Conservation (phyloP, 2,329 filamentous ascomycete genomes). For the Parafenestella ontariensis region DNA sequence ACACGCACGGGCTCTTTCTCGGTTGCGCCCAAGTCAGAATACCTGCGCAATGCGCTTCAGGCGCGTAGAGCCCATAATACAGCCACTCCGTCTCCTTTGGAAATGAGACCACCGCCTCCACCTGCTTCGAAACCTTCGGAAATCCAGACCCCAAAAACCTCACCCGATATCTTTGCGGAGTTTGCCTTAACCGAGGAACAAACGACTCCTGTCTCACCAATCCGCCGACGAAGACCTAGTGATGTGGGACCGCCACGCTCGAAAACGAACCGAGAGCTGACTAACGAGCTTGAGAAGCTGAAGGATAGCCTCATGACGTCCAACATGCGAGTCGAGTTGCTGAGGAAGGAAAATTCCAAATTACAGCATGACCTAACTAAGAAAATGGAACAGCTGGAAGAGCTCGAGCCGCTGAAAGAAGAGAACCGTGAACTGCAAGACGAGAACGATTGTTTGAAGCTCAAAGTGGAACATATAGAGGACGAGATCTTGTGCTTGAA, state of each 20-base stretch:
- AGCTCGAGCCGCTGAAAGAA: slow-evolving; percentile 35
- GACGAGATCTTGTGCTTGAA: slow-evolving; percentile 24
- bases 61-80: slow-evolving; percentile 36
- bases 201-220: slow-evolving; percentile 35
- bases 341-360: slow-evolving; percentile 41
- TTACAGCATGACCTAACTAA: slow-evolving; percentile 35
- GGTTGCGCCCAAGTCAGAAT: slow-evolving; percentile 44
- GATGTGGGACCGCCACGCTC: slow-evolving; percentile 31
- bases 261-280: slow-evolving; percentile 39
- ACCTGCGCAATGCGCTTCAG: slow-evolving; percentile 42
- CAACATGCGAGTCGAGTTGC: slow-evolving; percentile 41
- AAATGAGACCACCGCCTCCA: slow-evolving; percentile 9
- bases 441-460: slow-evolving; percentile 29
- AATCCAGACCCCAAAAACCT: slow-evolving; percentile 8
- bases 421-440: slow-evolving; percentile 35
- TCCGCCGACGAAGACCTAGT: slow-evolving; percentile 35
- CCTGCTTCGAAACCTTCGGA: slow-evolving; percentile 8
- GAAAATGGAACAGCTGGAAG: slow-evolving; percentile 32
- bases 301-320: slow-evolving; percentile 38
- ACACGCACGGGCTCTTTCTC: slow-evolving; percentile 21
- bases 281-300: slow-evolving; percentile 33
- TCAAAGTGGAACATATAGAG: slow-evolving; percentile 28
- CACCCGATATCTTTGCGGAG: slow-evolving; percentile 28
- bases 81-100: slow-evolving; percentile 16
- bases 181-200: slow-evolving; percentile 43